These are phyloP conservation scores for Cetradonia linearis DNA, from an alignment of 495 filamentous ascomycete genomes.

Conservation along the genomic window DNA sequence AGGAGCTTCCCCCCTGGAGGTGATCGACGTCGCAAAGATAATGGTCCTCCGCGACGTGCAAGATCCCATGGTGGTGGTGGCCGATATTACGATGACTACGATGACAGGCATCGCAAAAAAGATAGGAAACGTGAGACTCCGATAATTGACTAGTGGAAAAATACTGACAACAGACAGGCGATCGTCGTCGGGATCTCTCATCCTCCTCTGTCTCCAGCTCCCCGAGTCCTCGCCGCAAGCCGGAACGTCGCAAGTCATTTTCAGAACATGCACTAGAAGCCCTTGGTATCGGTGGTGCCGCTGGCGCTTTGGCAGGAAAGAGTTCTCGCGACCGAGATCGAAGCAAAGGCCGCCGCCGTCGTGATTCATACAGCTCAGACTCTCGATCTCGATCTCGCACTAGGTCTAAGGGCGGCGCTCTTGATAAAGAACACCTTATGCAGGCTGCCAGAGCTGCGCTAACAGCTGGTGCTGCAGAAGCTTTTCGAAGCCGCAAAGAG, in stretches of 20 bases:
- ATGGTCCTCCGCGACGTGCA: slow-evolving; percentile 36
- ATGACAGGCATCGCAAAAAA: slow-evolving; percentile 46
- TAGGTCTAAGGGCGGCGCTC: slow-evolving; percentile 30
- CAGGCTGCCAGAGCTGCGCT: slow-evolving; percentile 82
- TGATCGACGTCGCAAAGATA: slow-evolving; percentile 42
- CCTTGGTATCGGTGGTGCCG: slow-evolving; percentile 55
- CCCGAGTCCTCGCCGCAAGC: slow-evolving; percentile 34
- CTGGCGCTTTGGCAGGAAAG: slow-evolving; percentile 31
- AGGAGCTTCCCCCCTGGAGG: slow-evolving; percentile 54
- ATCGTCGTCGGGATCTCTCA: slow-evolving; percentile 33
- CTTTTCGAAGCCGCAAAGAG: slow-evolving; percentile 76
- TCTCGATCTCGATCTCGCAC: slow-evolving; percentile 42
- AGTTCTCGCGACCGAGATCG: slow-evolving; percentile 24
- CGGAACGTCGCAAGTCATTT: slow-evolving; percentile 53
- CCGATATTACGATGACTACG: slow-evolving; percentile 43
- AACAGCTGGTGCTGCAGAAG: slow-evolving; percentile 76
- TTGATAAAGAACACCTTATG: slow-evolving; percentile 51
- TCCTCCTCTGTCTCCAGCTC: slow-evolving; percentile 35
- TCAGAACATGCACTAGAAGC: slow-evolving; percentile 59
- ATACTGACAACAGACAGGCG: slow-evolving; percentile 24
- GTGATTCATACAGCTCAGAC: slow-evolving; percentile 44
- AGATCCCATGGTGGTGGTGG: slow-evolving; percentile 38
- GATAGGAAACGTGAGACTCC: slow-evolving; percentile 34
- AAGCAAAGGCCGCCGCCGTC: slow-evolving; percentile 41
- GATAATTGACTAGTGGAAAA: background rate